Conservation (phyloP, 768 basidiomycete genomes). For the Clitopilus hobsonii region DNA sequence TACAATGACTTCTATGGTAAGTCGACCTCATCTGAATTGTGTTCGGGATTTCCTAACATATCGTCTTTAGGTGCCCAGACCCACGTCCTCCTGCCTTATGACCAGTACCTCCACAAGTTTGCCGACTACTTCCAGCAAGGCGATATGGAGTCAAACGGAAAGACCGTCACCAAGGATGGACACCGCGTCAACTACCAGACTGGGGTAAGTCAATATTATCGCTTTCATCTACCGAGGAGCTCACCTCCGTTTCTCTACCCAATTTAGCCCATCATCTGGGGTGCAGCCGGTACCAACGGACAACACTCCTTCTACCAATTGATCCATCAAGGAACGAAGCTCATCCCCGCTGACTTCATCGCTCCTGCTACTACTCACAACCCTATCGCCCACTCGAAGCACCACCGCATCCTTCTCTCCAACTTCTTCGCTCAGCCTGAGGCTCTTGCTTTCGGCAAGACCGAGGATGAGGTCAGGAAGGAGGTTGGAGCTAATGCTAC, state of each 20-base stretch:
- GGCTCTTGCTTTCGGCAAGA: constrained; percentile 97
- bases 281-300: constrained; percentile 95
- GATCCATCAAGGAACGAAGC: constrained; percentile 89
- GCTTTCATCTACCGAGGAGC: neutral
- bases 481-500: constrained; percentile 68
- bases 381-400: constrained; percentile 80
- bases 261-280: constrained; percentile 99
- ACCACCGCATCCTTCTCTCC: constrained; percentile 94
- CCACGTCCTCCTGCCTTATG: constrained; percentile 92
- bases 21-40: constrained; percentile 6
- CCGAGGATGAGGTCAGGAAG: constrained; percentile 77
- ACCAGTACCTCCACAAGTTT: constrained; percentile 99
- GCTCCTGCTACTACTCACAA: constrained; percentile 89
- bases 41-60: neutral
- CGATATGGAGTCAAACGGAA: constrained; percentile 99
- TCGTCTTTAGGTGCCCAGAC: constrained; percentile 73
- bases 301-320: constrained; percentile 99
- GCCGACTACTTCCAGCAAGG: constrained; percentile 99
- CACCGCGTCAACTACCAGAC: constrained; percentile 94
- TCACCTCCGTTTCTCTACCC: constrained; percentile 1
- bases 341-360: constrained; percentile 90
- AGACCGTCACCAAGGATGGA: constrained; percentile 92
- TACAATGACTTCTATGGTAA: constrained; percentile 96
- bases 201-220: constrained; percentile 54
- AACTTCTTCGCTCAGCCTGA: constrained; percentile 99